Base-by-base conservation (phyloP, 371 early-diverging fungal species). In the Syncephalastrum sp. region DNA sequence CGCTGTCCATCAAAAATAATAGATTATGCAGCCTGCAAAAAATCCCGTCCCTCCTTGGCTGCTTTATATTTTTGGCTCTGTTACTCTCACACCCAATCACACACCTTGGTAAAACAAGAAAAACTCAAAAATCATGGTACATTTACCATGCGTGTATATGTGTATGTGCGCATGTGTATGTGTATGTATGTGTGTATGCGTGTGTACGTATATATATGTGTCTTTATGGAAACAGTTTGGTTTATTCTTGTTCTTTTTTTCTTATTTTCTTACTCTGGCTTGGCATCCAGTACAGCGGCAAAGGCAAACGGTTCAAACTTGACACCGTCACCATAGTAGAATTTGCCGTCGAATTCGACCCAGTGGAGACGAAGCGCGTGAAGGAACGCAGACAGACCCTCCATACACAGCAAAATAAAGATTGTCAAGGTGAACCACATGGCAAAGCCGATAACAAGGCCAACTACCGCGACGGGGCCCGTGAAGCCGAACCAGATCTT, bases 311-410 rank as follows among this genome's bases (percentile, higher is more conserved):
- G 80, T 54, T 79, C 72, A 58, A 79, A 79, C 7, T 67, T 67
- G 58, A 70, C 52, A 67, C 80, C 80, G 61, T 75, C 76, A 59
- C 74, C 80, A 44, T 62, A 63, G 70, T 98, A 99, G 74, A 99
- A 99, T 81, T 99, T 99, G 75, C 87, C 88, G 72, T 99, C 94
- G 78, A 99, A 99, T 81, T 99, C 99, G 51, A 99, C 97, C 99
- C 99, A 99, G 78, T 99, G 98, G 57, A 99, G 84, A 87, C 99
- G 93, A 38, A 99, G 84, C 1, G 99, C 99, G 77, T 99, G 99
- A 67, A 99, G 78, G 79, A 98, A 98, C 2, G 99, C 97, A 53
- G 95, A 93, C 12, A 99, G 78, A 6, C 99, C 99, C 80, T 99
- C 99, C 95, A 99, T 95, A 44, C 94, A 82, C 27, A 97, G 70